These are phyloP conservation scores for Trypethelium eluteriae DNA, from an alignment of 495 filamentous ascomycete species.

Conservation along the genomic window DNA sequence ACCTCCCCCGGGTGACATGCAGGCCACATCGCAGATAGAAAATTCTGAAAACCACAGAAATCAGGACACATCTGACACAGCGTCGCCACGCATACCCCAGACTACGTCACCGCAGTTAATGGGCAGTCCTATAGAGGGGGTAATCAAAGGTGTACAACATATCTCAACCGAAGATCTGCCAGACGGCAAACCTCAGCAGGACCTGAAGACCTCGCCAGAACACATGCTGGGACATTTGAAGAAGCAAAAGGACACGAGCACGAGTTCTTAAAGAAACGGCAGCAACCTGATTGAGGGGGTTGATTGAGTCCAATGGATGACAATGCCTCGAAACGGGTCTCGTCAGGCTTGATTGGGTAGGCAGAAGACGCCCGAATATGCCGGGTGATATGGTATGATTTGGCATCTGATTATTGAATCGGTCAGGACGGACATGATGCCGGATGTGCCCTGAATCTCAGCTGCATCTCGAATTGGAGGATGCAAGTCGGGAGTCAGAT, in stretches of 20 bases:
- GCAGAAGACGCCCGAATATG: neutral
- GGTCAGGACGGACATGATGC: neutral
- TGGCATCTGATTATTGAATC: no score
- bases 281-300: neutral
- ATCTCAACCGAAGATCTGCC: constrained; percentile 15
- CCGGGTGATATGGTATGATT: no score
- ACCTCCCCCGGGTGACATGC: constrained; percentile 12
- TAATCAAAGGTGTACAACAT: constrained; percentile 14
- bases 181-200: constrained; percentile 14
- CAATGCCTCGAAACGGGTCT: neutral
- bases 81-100: neutral
- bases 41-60: neutral
- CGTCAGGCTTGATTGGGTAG: neutral
- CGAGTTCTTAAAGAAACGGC: neutral
- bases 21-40: constrained; percentile 7
- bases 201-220: constrained; percentile 11
- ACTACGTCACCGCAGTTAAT: neutral
- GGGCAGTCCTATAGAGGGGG: constrained; percentile 7
- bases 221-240: neutral
- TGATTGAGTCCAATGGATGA: neutral
- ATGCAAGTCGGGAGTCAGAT: neutral
- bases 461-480: neutral
- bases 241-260: constrained; percentile 8
- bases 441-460: neutral
- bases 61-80: neutral